phyloP scores from a whole-genome alignment of 306 rosid genomes.

The Sechiopsis laciniata region DNA sequence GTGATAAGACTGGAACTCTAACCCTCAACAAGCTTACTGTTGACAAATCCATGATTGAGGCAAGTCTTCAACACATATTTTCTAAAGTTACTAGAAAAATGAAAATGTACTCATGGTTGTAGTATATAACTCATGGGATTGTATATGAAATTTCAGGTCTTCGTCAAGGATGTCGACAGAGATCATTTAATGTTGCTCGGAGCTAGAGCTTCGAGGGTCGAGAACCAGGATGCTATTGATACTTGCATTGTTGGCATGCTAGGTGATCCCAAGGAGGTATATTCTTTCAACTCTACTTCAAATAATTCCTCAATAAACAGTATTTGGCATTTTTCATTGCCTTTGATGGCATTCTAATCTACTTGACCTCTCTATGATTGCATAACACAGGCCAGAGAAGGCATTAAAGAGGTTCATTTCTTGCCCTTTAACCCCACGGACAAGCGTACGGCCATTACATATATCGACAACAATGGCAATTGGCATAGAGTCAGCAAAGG shows the following conservation, averaged over 20 bases:
- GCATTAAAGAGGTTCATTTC: slow-evolving; percentile 70
- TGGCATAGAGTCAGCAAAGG: too few species aligned
- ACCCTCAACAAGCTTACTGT: slow-evolving; percentile 85
- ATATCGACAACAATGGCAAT: too few species aligned
- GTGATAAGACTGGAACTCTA: slow-evolving; percentile 89
- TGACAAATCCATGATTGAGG: slow-evolving; percentile 73
- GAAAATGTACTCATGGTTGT: neutral
- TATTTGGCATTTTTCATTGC: neutral
- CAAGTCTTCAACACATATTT: neutral
- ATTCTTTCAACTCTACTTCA: slow-evolving; percentile 9
- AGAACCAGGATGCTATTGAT: slow-evolving; percentile 93
- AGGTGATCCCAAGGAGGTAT: slow-evolving; percentile 89
- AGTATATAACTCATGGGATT: neutral
- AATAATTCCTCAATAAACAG: neutral
- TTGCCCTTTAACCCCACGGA: slow-evolving; percentile 92
- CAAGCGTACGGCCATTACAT: too few species aligned
- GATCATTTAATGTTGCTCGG: slow-evolving; percentile 54
- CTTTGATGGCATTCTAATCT: too few species aligned
- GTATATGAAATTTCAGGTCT: slow-evolving; percentile 38
- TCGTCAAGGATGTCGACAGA: slow-evolving; percentile 51
- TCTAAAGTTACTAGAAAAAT: neutral
- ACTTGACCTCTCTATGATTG: too few species aligned
- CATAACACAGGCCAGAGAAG: slow-evolving; percentile 67
- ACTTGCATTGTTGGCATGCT: slow-evolving; percentile 91
- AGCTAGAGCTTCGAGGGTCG: slow-evolving; percentile 84